Base-by-base conservation (phyloP, 2,329 filamentous ascomycete species). In the Fusarium sp. region DNA sequence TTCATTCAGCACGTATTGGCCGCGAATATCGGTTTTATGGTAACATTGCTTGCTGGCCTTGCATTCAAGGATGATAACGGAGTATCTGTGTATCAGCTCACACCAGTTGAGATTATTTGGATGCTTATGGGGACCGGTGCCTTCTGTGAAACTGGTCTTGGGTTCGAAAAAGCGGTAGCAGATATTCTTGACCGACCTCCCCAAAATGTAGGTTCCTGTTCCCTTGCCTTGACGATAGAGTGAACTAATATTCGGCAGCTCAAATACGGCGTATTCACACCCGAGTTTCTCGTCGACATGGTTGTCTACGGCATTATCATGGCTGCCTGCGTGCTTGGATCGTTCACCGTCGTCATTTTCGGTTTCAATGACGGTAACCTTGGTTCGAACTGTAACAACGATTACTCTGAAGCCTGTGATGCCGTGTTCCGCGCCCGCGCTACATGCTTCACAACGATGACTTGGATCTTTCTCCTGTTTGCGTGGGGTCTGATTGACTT, bases 101-200 rank as follows among this genome's bases (percentile, higher is more conserved):
- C 91, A 0, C 92, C 92, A 0, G 89, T 94, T 16, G 90, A 94
- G 74, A 93, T 94, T 69, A 85, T 94, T 23, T 94, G 91, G 90
- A 90, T 94, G 78, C 92, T 93, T 76, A 92, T 94, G 88, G 88
- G 93, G 60, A 93, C 91, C 1, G 92, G 89, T 46, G 89, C 88
- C 1, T 86, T 93, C 69, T 91, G 91, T 5, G 92, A 93, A 75
- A 93, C 93, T 84, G 92, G 92, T 46, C 85, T 94, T 6, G 92
- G 92, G 7, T 91, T 93, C 81, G 92, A 94, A 80, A 83, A 86
- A 43, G 91, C 92, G 0, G 88, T 89, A 0, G 87, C 90, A 0
- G 91, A 93, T 78, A 90, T 94, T 71, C 88, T 94, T 80, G 79
- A 85, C 47, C 86, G 91, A 0, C 91, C 91, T 9, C 92, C 92